A percentile compares a stretch with the other conserved stretches of the same genome.
phyloP scores from a whole-genome alignment of 1,139 yeast genomes.

The Geotrichum europaeum region DNA sequence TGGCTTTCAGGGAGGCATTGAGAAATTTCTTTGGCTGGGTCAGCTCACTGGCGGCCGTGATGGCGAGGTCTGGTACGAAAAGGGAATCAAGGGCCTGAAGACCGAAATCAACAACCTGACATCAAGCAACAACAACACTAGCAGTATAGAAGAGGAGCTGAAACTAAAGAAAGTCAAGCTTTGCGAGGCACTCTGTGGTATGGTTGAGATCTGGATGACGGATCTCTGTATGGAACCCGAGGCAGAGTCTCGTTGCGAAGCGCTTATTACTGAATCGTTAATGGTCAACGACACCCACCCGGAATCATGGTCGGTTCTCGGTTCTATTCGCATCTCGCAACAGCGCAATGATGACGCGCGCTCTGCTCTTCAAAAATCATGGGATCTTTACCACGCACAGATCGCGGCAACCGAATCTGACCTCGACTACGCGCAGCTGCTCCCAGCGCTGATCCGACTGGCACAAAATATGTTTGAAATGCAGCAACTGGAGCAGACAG shows the following conservation, averaged over 20 bases:
- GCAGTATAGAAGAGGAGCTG: conserved; percentile 26
- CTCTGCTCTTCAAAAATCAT: conserved; percentile 60
- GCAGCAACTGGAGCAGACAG: conserved; percentile 60
- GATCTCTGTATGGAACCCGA: conserved; percentile 76
- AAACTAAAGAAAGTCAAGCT: conserved; percentile 44
- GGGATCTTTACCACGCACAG: conserved; percentile 62
- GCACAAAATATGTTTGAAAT: conserved; percentile 58
- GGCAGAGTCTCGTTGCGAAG: conserved; percentile 79
- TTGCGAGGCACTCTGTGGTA: conserved; percentile 73
- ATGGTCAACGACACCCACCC: conserved; percentile 56
- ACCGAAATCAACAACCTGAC: conserved; percentile 33
- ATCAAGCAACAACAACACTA: neutral
- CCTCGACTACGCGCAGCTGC: conserved; percentile 37
- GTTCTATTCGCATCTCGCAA: conserved; percentile 88
- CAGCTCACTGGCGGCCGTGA: conserved; percentile 81
- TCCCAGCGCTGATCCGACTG: conserved; percentile 63
- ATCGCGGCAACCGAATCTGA: conserved; percentile 35
- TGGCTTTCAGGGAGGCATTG: conserved; percentile 57
- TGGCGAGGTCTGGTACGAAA: conserved; percentile 61
- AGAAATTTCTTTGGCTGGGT: conserved; percentile 84
- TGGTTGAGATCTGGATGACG: conserved; percentile 98
- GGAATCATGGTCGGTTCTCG: conserved; percentile 75
- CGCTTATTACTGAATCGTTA: conserved; percentile 60
- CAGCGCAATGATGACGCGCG: conserved; percentile 68
- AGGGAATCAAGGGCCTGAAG: conserved; percentile 54